Percentiles rank a stretch among this genome's conserved stretches.
phyloP scores from a whole-genome alignment of 371 early-diverging fungal genomes.

The Cokeromyces recurvatus region DNA sequence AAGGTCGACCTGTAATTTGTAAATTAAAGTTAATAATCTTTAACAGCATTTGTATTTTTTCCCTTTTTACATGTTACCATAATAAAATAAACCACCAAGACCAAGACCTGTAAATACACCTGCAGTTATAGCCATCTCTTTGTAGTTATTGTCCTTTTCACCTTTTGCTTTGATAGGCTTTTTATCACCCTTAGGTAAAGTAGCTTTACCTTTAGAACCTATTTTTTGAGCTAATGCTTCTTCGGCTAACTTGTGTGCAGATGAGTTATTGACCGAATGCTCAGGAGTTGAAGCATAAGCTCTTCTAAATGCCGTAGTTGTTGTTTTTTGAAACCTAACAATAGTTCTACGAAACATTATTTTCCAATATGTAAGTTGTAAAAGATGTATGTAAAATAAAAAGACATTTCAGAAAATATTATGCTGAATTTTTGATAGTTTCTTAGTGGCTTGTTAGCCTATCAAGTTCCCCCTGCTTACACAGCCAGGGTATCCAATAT shows the following conservation, averaged over 20 bases:
- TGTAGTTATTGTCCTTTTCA: conserved; percentile 13
- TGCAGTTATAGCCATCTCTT: conserved; percentile 17
- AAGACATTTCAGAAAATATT: too few relatives aligned
- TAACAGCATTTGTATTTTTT: too few relatives aligned
- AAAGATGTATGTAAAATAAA: too few relatives aligned
- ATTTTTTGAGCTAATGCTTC: conserved; percentile 48
- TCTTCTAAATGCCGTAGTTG: conserved; percentile 6
- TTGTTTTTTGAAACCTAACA: conserved; percentile 8
- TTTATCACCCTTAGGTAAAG: conserved; percentile 50
- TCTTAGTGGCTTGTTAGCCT: too few relatives aligned
- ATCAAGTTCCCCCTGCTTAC: too few relatives aligned
- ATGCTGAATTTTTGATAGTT: too few relatives aligned
- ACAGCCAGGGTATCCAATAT: too few relatives aligned
- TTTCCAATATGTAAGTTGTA: too few relatives aligned
- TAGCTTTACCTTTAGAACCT: conserved; percentile 28
- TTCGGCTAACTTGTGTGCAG: conserved; percentile 34
- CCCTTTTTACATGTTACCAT: too few relatives aligned
- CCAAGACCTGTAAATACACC: conserved; percentile 21
- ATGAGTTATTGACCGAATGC: background rate
- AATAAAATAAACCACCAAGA: conserved; percentile 25
- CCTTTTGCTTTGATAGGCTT: conserved; percentile 42
- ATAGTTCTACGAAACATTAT: conserved; percentile 13
- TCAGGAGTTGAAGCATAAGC: conserved; percentile 6
- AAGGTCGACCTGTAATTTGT: conserved; percentile 24
- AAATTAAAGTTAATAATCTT: background rate